Evolutionary conservation across 2,329 filamentous ascomycete species (phyloP).

Genomic region (Mycosphaerella arachidis): DNA sequence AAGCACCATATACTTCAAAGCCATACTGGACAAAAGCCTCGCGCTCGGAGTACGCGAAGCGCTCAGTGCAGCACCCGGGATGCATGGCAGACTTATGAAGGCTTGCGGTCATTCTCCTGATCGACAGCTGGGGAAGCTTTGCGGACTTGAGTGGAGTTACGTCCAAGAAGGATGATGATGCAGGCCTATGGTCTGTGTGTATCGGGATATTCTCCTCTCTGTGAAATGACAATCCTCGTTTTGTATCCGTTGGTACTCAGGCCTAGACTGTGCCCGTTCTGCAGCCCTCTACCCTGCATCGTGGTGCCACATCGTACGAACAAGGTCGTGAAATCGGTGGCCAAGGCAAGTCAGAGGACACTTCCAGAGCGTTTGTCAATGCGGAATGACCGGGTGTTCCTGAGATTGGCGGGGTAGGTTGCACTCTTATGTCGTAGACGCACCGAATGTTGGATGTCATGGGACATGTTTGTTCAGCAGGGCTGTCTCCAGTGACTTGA

Average conservation of each 20-base stretch:
- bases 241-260: neutral
- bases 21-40: constrained; percentile 3
- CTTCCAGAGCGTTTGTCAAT: neutral
- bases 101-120: neutral
- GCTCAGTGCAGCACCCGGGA: neutral
- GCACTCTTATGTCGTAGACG: neutral
- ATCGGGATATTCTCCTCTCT: neutral
- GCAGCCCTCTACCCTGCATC: neutral
- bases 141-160: neutral
- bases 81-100: neutral
- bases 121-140: neutral
- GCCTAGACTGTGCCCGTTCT: neutral
- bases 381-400: neutral
- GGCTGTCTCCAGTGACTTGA: neutral
- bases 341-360: neutral
- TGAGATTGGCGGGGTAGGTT: constrained; percentile 3
- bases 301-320: neutral
- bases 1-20: constrained; percentile 7
- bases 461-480: neutral
- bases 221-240: neutral
- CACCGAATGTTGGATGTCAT: neutral
- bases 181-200: neutral
- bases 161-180: neutral
- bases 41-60: neutral
- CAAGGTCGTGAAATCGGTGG: neutral